phyloP scores from a whole-genome alignment of 169 alveolate genomes.

The Plasmodium knowlesi region DNA sequence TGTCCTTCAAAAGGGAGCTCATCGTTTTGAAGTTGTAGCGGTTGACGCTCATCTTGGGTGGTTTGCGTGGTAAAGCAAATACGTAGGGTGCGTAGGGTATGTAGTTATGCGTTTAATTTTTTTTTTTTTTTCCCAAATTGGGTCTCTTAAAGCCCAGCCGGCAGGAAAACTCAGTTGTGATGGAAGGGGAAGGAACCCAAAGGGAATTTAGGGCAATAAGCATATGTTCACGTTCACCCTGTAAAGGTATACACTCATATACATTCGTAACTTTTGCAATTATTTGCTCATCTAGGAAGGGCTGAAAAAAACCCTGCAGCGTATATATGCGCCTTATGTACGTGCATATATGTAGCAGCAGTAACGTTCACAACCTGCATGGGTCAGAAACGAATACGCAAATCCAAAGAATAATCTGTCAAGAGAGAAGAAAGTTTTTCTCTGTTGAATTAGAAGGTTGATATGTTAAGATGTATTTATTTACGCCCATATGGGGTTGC shows the following conservation, averaged over 20 bases:
- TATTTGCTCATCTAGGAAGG: background rate
- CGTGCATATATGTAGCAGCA: background rate
- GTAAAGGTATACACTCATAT: background rate
- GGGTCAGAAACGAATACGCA: background rate
- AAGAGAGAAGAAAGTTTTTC: background rate
- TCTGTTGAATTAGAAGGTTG: background rate
- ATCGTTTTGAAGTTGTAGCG: slow-evolving; percentile 51
- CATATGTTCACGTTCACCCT: background rate
- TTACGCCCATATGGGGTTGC: background rate
- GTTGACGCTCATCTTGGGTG: slow-evolving; percentile 41
- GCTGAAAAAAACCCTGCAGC: background rate
- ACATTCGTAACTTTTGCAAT: background rate
- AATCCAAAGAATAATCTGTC: background rate
- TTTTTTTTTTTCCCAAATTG: background rate
- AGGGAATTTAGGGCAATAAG: background rate
- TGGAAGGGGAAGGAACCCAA: background rate
- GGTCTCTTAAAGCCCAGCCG: background rate
- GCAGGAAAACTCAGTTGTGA: background rate
- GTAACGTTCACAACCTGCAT: background rate
- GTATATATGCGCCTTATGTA: background rate
- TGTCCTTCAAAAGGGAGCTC: slow-evolving; percentile 54
- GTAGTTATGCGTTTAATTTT: background rate
- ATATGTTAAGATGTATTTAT: background rate
- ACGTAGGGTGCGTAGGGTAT: background rate
- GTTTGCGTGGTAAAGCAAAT: background rate